Evolutionary conservation across 2,329 filamentous ascomycete genomes (phyloP).

Genomic region (Monilinia vaccinii-corymbosi): DNA sequence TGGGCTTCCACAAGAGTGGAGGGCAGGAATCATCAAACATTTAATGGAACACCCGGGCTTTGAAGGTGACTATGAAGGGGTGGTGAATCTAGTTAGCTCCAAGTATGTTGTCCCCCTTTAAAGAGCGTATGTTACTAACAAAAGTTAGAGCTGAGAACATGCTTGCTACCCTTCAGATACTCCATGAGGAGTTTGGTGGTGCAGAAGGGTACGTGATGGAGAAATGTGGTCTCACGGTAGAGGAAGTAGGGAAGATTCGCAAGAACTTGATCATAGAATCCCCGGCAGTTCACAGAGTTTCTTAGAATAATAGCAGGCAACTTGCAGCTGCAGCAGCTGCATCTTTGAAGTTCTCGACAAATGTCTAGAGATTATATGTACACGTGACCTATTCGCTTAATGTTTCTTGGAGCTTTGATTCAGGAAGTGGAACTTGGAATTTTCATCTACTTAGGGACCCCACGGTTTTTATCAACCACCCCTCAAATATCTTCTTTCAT

Average conservation of each 20-base stretch:
- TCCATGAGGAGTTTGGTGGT: constrained; percentile 52
- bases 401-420: constrained; percentile 2
- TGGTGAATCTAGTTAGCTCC: constrained; percentile 36
- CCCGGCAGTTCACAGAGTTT: constrained; percentile 12
- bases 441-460: constrained; percentile 7
- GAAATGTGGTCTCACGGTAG: constrained; percentile 47
- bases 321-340: too few species aligned
- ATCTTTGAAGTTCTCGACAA: too few species aligned
- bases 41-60: constrained; percentile 43
- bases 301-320: background rate
- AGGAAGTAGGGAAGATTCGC: constrained; percentile 44
- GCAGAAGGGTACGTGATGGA: constrained; percentile 53
- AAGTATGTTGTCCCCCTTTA: constrained; percentile 22
- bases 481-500: background rate
- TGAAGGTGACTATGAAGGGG: constrained; percentile 30
- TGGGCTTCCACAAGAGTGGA: constrained; percentile 44
- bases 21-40: constrained; percentile 41
- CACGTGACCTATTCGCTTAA: constrained; percentile 9
- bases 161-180: constrained; percentile 40
- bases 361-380: background rate
- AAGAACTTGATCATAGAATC: constrained; percentile 37
- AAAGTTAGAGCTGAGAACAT: constrained; percentile 39
- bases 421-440: background rate
- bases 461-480: constrained; percentile 4
- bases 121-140: constrained; percentile 6